Evolutionary conservation across 2,329 filamentous ascomycete species (phyloP), one percentile per base, ranked within the genome.

Genomic region (Parafenestella ontariensis): DNA sequence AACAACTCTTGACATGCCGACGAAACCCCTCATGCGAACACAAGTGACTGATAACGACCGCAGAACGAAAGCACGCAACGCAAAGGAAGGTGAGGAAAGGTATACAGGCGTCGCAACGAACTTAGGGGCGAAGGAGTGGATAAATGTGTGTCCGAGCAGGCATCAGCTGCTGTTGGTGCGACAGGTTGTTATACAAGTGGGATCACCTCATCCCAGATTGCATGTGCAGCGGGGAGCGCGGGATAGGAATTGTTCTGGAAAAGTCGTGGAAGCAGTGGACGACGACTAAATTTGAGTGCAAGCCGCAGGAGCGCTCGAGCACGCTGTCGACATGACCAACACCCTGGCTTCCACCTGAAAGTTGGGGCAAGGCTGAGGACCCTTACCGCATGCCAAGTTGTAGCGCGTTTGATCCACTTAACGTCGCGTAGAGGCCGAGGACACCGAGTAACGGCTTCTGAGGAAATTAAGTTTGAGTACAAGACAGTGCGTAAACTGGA

Each of bases 181-280:
- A 74, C 70, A 62, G 67, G 65, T 59, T 67, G 65, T 72, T 73
- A 71, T 71, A 69, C 49, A 37, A 46, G 54, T 49, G 54, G 50
- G 47, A 64, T 73, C 70, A 73, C 68, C 71, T 72, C 70, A 71
- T 64, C 66, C 57, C 42, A 65, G 64, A 59, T 58, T 61, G 66
- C 65, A 69, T 50, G 51, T 28, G 55, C 55, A 53, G 70, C 69
- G 68, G 68, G 71, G 70, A 66, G 59, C 46, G 68, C 69, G 69
- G 69, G 65, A 66, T 64, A 61, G 66, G 68, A 68, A 66, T 63
- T 66, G 62, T 74, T 74, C 71, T 74, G 61, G 71, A 75, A 74
- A 66, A 53, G 49, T 53, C 61, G 64, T 72, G 51, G 72, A 74
- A 75, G 71, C 66, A 31, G 44, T 57, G 44, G 57, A 59, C 57